phyloP scores from a whole-genome alignment of 2,329 filamentous ascomycete species.

The Byssothecium circinans region DNA sequence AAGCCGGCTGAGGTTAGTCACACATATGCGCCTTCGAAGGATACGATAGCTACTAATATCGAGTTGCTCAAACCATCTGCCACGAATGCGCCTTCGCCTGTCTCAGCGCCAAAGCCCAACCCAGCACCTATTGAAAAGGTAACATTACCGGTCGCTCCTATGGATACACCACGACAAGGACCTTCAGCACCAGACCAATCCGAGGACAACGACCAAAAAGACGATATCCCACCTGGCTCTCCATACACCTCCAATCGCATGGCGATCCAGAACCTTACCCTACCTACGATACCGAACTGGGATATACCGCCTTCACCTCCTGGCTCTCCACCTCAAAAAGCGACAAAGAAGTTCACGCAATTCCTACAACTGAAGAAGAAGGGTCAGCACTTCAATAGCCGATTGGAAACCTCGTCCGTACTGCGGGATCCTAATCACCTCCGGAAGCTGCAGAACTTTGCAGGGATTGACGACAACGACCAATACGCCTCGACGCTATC shows the following conservation, averaged over 20 bases:
- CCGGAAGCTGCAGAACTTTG: constrained; percentile 73
- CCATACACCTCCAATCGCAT: constrained; percentile 69
- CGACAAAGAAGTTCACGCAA: constrained; percentile 69
- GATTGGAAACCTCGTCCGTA: constrained; percentile 66
- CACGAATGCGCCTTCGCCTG: constrained; percentile 16
- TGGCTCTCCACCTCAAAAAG: constrained; percentile 48
- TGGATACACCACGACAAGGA: constrained; percentile 32
- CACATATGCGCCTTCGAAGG: constrained; percentile 24
- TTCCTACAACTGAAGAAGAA: constrained; percentile 78
- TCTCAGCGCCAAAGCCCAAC: too few relatives aligned
- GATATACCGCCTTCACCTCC: constrained; percentile 75
- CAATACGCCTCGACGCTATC: constrained; percentile 67
- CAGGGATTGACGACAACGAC: constrained; percentile 56
- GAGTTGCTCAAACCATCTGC: constrained; percentile 28
- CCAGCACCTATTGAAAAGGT: constrained; percentile 11
- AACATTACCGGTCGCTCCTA: constrained; percentile 11
- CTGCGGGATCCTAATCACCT: constrained; percentile 72
- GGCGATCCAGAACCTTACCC: constrained; percentile 69
- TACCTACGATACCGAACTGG: constrained; percentile 71
- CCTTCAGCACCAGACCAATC: constrained; percentile 27
- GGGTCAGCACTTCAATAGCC: constrained; percentile 76
- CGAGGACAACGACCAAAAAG: constrained; percentile 14
- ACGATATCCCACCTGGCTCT: constrained; percentile 49
- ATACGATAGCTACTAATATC: constrained; percentile 54
- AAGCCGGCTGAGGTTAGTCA: constrained; percentile 44